Evolutionary conservation across 1,284 basidiomycete species (phyloP).

Genomic region (Pisolithus thermaeus): DNA sequence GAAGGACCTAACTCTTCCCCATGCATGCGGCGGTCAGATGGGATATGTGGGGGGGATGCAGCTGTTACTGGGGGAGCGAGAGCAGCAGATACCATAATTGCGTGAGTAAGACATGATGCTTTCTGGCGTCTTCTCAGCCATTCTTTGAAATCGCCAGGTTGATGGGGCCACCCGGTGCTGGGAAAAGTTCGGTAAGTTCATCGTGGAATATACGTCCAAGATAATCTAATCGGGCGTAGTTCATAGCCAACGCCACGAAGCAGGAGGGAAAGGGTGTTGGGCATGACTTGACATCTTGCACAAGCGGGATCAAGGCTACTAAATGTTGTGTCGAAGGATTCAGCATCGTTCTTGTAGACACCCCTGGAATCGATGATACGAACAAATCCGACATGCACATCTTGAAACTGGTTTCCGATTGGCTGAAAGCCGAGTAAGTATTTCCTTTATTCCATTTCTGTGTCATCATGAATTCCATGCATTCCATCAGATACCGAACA

Average conservation of each 20-base stretch:
- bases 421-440: not conserved
- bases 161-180: not conserved
- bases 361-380: not conserved
- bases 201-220: not conserved
- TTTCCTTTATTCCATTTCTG: not conserved
- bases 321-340: not conserved
- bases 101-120: not conserved
- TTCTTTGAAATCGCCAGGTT: not conserved
- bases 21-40: too few relatives aligned
- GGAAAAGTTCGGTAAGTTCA: not conserved
- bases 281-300: not conserved
- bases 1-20: not conserved
- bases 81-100: too few relatives aligned
- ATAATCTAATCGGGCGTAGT: not conserved
- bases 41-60: too few relatives aligned
- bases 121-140: too few relatives aligned
- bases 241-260: not conserved
- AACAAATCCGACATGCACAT: not conserved
- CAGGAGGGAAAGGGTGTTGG: not conserved
- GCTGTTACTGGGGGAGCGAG: too few relatives aligned
- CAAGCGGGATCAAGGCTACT: not conserved
- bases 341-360: not conserved
- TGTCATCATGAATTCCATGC: not conserved
- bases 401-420: not conserved
- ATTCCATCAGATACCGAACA: not conserved